Percentiles rank a stretch among this genome's conserved stretches.
These are phyloP conservation scores for Elaeagnus macrophylla DNA, from an alignment of 306 rosid genomes.

Conservation along the genomic window DNA sequence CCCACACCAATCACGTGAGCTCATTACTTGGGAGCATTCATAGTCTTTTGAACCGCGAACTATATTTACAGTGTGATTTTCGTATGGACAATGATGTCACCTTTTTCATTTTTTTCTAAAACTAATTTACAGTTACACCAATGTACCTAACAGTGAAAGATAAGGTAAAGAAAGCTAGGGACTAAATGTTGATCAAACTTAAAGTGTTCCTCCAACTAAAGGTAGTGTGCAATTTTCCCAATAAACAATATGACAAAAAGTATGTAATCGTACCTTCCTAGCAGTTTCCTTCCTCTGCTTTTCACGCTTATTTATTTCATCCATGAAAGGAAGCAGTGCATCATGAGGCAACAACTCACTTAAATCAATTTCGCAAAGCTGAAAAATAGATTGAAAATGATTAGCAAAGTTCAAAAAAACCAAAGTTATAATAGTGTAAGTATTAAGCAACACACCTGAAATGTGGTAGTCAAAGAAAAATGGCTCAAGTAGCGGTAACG, in stretches of 20 bases:
- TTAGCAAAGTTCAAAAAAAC: conserved; percentile 19
- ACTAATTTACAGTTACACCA: too few relatives aligned
- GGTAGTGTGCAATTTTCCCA: too few relatives aligned
- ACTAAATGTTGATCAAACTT: too few relatives aligned
- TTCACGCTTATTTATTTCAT: conserved; percentile 82
- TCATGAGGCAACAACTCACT: conserved; percentile 57
- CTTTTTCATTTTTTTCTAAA: too few relatives aligned
- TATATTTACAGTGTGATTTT: too few relatives aligned
- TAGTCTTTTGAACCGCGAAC: too few relatives aligned
- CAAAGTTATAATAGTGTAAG: neutral
- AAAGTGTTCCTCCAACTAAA: too few relatives aligned
- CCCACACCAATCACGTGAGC: too few relatives aligned
- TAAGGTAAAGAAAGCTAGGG: too few relatives aligned
- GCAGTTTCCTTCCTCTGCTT: conserved; percentile 75
- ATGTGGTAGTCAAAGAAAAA: conserved; percentile 74
- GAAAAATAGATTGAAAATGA: conserved; percentile 23
- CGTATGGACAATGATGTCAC: too few relatives aligned
- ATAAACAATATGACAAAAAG: neutral
- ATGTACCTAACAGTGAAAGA: too few relatives aligned
- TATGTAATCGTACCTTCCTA: conserved; percentile 45
- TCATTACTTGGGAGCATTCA: too few relatives aligned
- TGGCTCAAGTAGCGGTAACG: conserved; percentile 81
- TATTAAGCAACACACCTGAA: conserved; percentile 51
- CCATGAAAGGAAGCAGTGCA: conserved; percentile 69
- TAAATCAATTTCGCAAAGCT: conserved; percentile 95